Evolutionary conservation across 1,284 basidiomycete species (phyloP).

Genomic region (Ustilago vetiveriae): DNA sequence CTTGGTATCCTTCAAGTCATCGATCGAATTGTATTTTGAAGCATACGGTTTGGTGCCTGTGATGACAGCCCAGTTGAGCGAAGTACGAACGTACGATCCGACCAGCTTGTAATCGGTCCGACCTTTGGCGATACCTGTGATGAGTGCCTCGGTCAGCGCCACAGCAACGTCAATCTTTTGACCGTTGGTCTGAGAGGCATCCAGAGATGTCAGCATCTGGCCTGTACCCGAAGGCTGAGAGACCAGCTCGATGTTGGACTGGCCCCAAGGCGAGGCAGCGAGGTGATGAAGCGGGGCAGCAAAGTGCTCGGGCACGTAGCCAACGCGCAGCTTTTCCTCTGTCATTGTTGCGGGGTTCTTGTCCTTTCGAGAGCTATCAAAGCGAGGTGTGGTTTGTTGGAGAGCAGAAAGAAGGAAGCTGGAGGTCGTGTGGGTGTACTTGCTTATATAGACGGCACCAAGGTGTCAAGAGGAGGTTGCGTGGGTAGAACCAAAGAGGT

Average conservation of each 20-base stretch:
- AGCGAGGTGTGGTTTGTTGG: too few relatives aligned
- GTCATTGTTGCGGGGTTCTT: conserved; percentile 4
- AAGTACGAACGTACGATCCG: conserved; percentile 82
- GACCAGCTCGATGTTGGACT: conserved; percentile 54
- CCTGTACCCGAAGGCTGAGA: conserved; percentile 61
- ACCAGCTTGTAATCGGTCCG: conserved; percentile 87
- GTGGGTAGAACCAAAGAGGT: too few relatives aligned
- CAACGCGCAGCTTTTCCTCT: conserved; percentile 44
- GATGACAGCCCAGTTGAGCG: conserved; percentile 76
- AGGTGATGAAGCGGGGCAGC: conserved; percentile 58
- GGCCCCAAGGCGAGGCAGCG: conserved; percentile 57
- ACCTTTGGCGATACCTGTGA: conserved; percentile 86
- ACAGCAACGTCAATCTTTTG: conserved; percentile 70
- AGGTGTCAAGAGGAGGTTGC: too few relatives aligned
- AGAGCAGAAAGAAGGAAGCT: too few relatives aligned
- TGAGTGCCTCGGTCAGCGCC: conserved; percentile 90
- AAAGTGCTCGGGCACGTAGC: conserved; percentile 65
- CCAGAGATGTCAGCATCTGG: conserved; percentile 63
- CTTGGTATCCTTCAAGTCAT: conserved; percentile 80
- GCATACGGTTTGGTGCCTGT: conserved; percentile 75
- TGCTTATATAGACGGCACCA: too few relatives aligned
- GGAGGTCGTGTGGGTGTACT: too few relatives aligned
- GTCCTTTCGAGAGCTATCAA: neutral
- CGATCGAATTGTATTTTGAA: conserved; percentile 75
- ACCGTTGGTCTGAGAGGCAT: conserved; percentile 26